Percentiles rank a stretch among this genome's conserved stretches.
These are phyloP conservation scores for Hypomyces rosellus DNA, from an alignment of 2,329 filamentous ascomycete species.

Conservation along the genomic window DNA sequence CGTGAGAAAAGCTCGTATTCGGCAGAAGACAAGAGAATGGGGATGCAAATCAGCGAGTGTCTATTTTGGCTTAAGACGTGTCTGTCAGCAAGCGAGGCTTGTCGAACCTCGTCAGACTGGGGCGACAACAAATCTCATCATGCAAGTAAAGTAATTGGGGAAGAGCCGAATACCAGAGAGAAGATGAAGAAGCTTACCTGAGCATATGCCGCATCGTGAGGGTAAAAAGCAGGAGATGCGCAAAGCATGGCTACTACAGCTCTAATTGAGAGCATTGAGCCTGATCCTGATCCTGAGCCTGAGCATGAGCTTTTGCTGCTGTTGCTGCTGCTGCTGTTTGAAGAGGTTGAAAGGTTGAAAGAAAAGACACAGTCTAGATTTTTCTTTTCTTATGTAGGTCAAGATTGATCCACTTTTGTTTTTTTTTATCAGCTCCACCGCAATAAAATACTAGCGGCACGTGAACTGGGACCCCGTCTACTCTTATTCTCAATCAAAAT, in stretches of 20 bases:
- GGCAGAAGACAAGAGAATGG: conserved; percentile 10
- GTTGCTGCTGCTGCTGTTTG: background rate
- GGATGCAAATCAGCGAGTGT: conserved; percentile 37
- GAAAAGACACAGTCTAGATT: conserved; percentile 2
- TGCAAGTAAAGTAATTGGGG: background rate
- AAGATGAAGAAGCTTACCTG: too few relatives aligned
- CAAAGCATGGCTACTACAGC: too few relatives aligned
- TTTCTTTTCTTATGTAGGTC: background rate
- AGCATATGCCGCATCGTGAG: too few relatives aligned
- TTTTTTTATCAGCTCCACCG: background rate
- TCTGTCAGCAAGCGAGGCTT: conserved; percentile 43
- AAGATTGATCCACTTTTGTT: conserved; percentile 8
- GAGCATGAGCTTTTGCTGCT: background rate
- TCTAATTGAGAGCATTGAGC: too few relatives aligned
- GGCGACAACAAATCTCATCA: conserved; percentile 45
- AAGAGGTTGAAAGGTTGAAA: background rate
- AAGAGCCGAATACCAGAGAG: too few relatives aligned
- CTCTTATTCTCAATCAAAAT: too few relatives aligned
- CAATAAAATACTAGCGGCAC: conserved; percentile 7
- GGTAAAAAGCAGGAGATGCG: too few relatives aligned
- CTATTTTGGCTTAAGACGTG: conserved; percentile 54
- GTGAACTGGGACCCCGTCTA: conserved; percentile 5
- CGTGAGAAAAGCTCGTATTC: background rate
- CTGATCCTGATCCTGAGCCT: too few relatives aligned
- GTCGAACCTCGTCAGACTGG: conserved; percentile 44